phyloP scores from a whole-genome alignment of 176 grass and related monocot genomes.

The Poa annua region DNA sequence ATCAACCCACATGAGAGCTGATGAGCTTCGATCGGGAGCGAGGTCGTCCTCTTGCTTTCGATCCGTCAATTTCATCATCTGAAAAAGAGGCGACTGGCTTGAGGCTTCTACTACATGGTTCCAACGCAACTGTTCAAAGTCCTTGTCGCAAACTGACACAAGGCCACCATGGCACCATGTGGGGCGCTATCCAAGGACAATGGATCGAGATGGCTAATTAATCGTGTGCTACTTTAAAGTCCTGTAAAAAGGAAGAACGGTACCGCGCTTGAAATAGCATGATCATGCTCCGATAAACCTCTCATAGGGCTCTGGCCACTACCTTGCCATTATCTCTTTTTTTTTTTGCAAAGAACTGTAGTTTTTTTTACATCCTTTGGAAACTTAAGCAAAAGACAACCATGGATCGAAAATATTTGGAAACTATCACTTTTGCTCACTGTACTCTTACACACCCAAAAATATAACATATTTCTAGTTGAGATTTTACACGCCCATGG shows the following conservation, averaged over 20 bases:
- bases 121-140: not conserved
- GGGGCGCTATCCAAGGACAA: not conserved
- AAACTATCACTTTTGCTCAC: no score
- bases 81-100: not conserved
- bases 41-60: not conserved
- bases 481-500: no score
- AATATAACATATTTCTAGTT: no score
- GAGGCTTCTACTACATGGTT: not conserved
- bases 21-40: not conserved
- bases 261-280: not conserved
- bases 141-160: not conserved
- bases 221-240: not conserved
- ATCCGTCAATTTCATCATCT: conserved; percentile 1
- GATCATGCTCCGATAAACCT: not conserved
- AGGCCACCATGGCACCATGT: conserved; percentile 31
- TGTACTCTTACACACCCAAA: no score
- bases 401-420: no score
- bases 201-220: not conserved
- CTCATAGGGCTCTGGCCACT: not conserved
- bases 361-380: no score
- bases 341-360: no score
- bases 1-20: conserved; percentile 38
- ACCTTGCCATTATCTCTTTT: no score
- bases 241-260: not conserved
- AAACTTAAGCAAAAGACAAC: no score